Percentiles rank a stretch among this genome's conserved stretches.
Evolutionary conservation across 2,329 filamentous ascomycete genomes (phyloP).

Genomic region (Microdochium paspali): DNA sequence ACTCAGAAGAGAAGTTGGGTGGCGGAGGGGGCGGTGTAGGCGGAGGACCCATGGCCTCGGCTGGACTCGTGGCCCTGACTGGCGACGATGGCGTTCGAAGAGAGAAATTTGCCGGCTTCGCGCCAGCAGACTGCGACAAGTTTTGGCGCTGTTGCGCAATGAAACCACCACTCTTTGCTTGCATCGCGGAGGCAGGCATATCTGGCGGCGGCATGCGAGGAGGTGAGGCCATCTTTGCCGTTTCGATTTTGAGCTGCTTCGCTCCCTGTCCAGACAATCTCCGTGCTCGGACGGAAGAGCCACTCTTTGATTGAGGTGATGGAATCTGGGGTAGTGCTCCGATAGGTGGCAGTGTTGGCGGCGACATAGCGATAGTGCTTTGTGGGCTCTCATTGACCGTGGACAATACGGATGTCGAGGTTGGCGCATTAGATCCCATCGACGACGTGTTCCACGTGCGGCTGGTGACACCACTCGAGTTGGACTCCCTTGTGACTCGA

Average conservation of each 20-base stretch:
- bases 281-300: conserved; percentile 56
- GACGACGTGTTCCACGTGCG: conserved; percentile 71
- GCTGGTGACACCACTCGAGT: conserved; percentile 70
- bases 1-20: conserved; percentile 18
- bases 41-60: conserved; percentile 9
- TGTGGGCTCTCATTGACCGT: conserved; percentile 57
- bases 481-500: conserved; percentile 66
- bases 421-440: conserved; percentile 61
- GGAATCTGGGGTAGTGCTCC: conserved; percentile 35
- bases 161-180: conserved; percentile 22
- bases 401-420: conserved; percentile 57
- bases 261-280: conserved; percentile 72
- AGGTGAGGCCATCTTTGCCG: conserved; percentile 28
- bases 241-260: conserved; percentile 86
- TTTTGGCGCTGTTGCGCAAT: conserved; percentile 32
- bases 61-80: conserved; percentile 12
- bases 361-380: conserved; percentile 11
- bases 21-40: conserved; percentile 19
- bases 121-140: conserved; percentile 13
- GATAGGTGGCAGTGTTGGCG: conserved; percentile 38
- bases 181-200: conserved; percentile 12
- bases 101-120: conserved; percentile 21
- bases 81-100: conserved; percentile 24
- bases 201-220: conserved; percentile 12
- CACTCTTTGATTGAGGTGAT: conserved; percentile 21